Percentiles rank a stretch among this genome's conserved stretches.
Conservation (phyloP, 257 asterid genomes). For the Nicotiana obtusifolia region DNA sequence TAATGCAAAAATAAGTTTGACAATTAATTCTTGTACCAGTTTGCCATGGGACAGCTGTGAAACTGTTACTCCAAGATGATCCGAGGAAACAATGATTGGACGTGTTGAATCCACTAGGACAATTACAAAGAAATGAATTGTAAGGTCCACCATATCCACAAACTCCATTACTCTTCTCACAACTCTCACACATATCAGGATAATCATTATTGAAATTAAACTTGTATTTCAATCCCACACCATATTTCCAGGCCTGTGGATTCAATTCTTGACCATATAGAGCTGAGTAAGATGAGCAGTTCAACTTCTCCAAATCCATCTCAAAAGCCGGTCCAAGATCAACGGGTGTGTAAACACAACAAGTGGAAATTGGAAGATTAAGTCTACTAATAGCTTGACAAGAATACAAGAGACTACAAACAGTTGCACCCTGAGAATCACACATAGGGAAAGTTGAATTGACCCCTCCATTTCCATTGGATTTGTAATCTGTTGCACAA, state of each 20-base stretch:
- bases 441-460: slow-evolving; percentile 48
- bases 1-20: too few relatives aligned
- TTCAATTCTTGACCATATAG: slow-evolving; percentile 45
- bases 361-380: slow-evolving; percentile 43
- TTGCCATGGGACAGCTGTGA: slow-evolving; percentile 31
- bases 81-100: slow-evolving; percentile 55
- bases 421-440: slow-evolving; percentile 45
- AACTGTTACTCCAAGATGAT: slow-evolving; percentile 39
- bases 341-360: slow-evolving; percentile 80
- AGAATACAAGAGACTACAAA: slow-evolving; percentile 52
- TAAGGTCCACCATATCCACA: slow-evolving; percentile 52
- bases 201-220: slow-evolving; percentile 64
- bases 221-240: slow-evolving; percentile 66
- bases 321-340: slow-evolving; percentile 82
- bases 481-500: slow-evolving; percentile 35
- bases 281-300: slow-evolving; percentile 62
- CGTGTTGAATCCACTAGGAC: slow-evolving; percentile 67
- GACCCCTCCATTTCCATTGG: slow-evolving; percentile 12
- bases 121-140: slow-evolving; percentile 50
- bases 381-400: slow-evolving; percentile 59
- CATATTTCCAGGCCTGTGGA: slow-evolving; percentile 66
- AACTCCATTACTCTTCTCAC: slow-evolving; percentile 78
- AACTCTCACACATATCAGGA: slow-evolving; percentile 53
- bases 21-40: slow-evolving; percentile 22
- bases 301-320: slow-evolving; percentile 60